phyloP scores from a whole-genome alignment of 441 rosid genomes.

The Iberis amara region DNA sequence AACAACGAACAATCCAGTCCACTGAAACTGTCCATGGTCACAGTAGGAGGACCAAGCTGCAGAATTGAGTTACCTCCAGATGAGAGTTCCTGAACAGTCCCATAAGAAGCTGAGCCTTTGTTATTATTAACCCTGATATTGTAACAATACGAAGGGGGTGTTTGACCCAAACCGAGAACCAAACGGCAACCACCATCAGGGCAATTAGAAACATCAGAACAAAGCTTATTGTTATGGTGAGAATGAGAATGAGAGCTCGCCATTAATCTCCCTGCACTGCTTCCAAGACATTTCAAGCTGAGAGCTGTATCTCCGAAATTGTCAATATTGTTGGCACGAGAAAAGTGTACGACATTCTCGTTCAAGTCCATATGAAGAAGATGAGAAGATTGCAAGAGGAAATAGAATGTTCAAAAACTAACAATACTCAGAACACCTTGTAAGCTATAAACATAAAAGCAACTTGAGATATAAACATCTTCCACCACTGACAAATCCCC shows the following conservation, averaged over 20 bases:
- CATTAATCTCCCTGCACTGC: constrained; percentile 31
- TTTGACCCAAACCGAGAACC: constrained; percentile 89
- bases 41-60: constrained; percentile 72
- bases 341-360: constrained; percentile 37
- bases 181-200: constrained; percentile 74
- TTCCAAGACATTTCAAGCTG: constrained; percentile 55
- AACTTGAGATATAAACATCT: constrained; percentile 30
- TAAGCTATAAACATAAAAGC: constrained; percentile 30
- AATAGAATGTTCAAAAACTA: constrained; percentile 16
- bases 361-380: constrained; percentile 52
- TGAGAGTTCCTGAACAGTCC: constrained; percentile 35
- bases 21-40: constrained; percentile 38
- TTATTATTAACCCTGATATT: constrained; percentile 30
- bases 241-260: constrained; percentile 25
- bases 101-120: constrained; percentile 38
- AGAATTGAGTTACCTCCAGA: constrained; percentile 49
- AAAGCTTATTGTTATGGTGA: constrained; percentile 33
- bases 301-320: constrained; percentile 62
- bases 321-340: constrained; percentile 39
- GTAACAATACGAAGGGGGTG: constrained; percentile 50
- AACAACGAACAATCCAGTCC: constrained; percentile 45
- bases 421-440: constrained; percentile 20
- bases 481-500: constrained; percentile 91
- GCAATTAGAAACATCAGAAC: constrained; percentile 39
- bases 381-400: constrained; percentile 15